Percentiles rank a stretch among this genome's conserved stretches.
phyloP scores from a whole-genome alignment of 306 rosid species.

The Purshia tridentata region DNA sequence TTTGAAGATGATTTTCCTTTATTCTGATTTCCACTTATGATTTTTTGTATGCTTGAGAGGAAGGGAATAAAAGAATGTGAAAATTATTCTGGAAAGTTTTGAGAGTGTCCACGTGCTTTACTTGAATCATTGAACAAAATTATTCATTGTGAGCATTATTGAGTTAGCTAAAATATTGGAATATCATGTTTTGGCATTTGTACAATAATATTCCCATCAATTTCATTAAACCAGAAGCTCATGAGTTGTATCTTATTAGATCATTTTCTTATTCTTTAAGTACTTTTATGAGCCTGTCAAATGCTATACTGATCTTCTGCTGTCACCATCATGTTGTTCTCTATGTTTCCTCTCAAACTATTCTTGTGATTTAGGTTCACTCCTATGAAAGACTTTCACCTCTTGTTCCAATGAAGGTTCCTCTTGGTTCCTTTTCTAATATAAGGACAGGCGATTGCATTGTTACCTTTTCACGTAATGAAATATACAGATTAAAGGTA shows the following conservation, averaged over 20 bases:
- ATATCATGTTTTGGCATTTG: neutral
- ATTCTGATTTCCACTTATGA: neutral
- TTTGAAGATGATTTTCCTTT: neutral
- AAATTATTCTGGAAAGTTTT: neutral
- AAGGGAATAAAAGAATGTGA: neutral
- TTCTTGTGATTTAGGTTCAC: slow-evolving; percentile 51
- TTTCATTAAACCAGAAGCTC: neutral
- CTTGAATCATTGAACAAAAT: neutral
- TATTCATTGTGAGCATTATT: neutral
- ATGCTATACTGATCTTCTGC: slow-evolving; percentile 23
- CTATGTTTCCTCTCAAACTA: slow-evolving; percentile 12
- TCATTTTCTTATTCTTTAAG: slow-evolving; percentile 11
- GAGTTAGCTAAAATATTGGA: neutral
- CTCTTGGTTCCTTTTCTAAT: slow-evolving; percentile 75
- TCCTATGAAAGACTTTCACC: slow-evolving; percentile 84
- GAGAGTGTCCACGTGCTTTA: neutral
- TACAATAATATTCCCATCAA: neutral
- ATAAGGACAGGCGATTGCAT: slow-evolving; percentile 80
- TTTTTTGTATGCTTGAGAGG: neutral
- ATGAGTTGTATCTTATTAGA: neutral
- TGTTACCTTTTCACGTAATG: slow-evolving; percentile 76
- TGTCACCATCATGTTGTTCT: slow-evolving; percentile 22
- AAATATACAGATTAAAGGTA: slow-evolving; percentile 75
- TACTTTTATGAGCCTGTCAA: slow-evolving; percentile 15
- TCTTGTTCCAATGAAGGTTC: slow-evolving; percentile 64